Evolutionary conservation across 2,329 filamentous ascomycete species (phyloP).

Genomic region (Fusarium clavum): DNA sequence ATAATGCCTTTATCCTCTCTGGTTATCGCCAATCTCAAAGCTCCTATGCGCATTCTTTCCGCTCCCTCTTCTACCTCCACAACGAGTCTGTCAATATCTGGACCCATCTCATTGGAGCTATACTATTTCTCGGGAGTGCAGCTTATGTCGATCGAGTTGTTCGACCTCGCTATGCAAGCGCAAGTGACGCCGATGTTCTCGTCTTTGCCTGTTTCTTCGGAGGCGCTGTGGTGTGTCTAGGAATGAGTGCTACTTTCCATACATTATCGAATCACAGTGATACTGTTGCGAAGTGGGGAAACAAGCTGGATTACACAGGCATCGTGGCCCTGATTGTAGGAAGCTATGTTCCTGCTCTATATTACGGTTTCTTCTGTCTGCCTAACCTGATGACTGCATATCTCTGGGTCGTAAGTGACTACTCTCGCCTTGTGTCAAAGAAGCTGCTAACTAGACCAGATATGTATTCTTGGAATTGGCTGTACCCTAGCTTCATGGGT

Average conservation of each 20-base stretch:
- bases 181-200: slow-evolving; percentile 71
- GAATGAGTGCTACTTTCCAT: slow-evolving; percentile 88
- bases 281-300: slow-evolving; percentile 82
- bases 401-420: slow-evolving; percentile 73
- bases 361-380: slow-evolving; percentile 84
- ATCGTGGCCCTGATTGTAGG: slow-evolving; percentile 94
- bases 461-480: slow-evolving; percentile 78
- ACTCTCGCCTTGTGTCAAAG: not conserved
- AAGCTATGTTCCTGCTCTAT: slow-evolving; percentile 88
- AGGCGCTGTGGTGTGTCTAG: slow-evolving; percentile 78
- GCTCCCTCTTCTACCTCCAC: slow-evolving; percentile 66
- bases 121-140: slow-evolving; percentile 65
- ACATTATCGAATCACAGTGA: slow-evolving; percentile 86
- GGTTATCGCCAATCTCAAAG: slow-evolving; percentile 66
- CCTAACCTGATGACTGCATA: slow-evolving; percentile 75
- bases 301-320: slow-evolving; percentile 93
- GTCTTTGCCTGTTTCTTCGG: slow-evolving; percentile 84
- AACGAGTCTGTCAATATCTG: slow-evolving; percentile 74
- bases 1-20: slow-evolving; percentile 66
- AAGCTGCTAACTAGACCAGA: slow-evolving; percentile 62
- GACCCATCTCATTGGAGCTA: slow-evolving; percentile 73
- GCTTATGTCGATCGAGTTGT: slow-evolving; percentile 67
- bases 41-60: slow-evolving; percentile 60
- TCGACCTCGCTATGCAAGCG: slow-evolving; percentile 73
- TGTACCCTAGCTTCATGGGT: slow-evolving; percentile 83